phyloP scores from a whole-genome alignment of 148 eudicot genomes.

The Gaultheria prostrata region DNA sequence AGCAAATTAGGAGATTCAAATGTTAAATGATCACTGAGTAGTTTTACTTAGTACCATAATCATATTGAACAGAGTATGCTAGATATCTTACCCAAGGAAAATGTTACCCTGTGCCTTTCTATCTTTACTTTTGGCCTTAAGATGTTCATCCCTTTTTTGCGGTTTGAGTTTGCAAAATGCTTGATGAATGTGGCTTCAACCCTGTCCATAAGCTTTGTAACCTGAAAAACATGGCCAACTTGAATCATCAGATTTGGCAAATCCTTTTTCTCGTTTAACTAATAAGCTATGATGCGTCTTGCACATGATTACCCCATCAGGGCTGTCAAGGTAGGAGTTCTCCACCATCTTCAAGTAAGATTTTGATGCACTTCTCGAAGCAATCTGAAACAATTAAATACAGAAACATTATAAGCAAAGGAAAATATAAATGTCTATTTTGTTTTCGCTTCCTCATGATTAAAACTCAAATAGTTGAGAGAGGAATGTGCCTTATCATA shows the following conservation, averaged over 20 bases:
- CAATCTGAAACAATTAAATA: slow-evolving; percentile 29
- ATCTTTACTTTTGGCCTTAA: slow-evolving; percentile 53
- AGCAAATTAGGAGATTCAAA: neutral
- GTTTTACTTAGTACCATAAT: neutral
- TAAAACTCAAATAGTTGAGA: neutral
- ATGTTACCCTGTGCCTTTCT: slow-evolving; percentile 67
- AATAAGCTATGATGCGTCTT: neutral
- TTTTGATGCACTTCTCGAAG: slow-evolving; percentile 60
- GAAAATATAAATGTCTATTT: neutral
- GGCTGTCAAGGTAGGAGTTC: slow-evolving; percentile 65
- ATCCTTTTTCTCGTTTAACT: neutral
- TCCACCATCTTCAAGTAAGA: slow-evolving; percentile 76
- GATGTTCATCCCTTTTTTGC: slow-evolving; percentile 69
- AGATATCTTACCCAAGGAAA: slow-evolving; percentile 48
- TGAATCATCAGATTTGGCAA: neutral
- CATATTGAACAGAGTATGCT: neutral
- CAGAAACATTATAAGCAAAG: neutral
- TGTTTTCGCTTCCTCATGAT: neutral
- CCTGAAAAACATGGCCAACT: slow-evolving; percentile 31
- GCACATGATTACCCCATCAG: slow-evolving; percentile 54
- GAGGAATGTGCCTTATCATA: slow-evolving; percentile 35
- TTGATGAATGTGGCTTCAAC: slow-evolving; percentile 65
- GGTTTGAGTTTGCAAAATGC: slow-evolving; percentile 67
- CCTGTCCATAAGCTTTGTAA: slow-evolving; percentile 49
- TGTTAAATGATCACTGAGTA: neutral